Evolutionary conservation across 495 filamentous ascomycete genomes (phyloP).

Genomic region (Trichoderma orchidacearum): DNA sequence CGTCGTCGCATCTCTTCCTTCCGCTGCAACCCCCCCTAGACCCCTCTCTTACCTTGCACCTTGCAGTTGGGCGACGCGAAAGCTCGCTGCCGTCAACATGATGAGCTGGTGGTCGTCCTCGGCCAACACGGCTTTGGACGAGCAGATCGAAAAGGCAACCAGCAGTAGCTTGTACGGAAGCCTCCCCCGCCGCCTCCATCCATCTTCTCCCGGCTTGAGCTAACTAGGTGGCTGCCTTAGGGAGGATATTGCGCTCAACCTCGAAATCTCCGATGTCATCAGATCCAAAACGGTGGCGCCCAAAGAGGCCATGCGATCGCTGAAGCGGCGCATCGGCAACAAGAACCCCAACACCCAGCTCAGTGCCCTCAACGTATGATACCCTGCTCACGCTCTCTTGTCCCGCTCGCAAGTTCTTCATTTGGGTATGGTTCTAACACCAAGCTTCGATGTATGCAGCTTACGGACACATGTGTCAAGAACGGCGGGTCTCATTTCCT

Average conservation of each 20-base stretch:
- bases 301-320: slow-evolving; percentile 90
- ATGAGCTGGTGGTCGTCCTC: slow-evolving; percentile 89
- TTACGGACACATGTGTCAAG: slow-evolving; percentile 97
- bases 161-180: slow-evolving; percentile 69
- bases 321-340: slow-evolving; percentile 88
- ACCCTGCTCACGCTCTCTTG: background rate
- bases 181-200: slow-evolving; percentile 2
- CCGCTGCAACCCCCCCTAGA: background rate
- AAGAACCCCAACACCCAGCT: slow-evolving; percentile 95
- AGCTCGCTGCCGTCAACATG: slow-evolving; percentile 20
- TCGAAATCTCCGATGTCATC: slow-evolving; percentile 94
- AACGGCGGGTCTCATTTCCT: slow-evolving; percentile 97
- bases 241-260: slow-evolving; percentile 90
- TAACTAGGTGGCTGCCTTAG: too few relatives aligned
- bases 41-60: background rate
- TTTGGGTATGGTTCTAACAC: slow-evolving; percentile 4
- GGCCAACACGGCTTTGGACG: slow-evolving; percentile 72
- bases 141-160: slow-evolving; percentile 91
- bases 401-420: background rate
- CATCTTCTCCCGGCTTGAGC: background rate
- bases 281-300: slow-evolving; percentile 93
- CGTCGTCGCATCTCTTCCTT: background rate
- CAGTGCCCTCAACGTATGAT: slow-evolving; percentile 70
- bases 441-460: slow-evolving; percentile 32
- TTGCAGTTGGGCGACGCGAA: background rate